Evolutionary conservation across 768 basidiomycete genomes (phyloP).

Genomic region (Cantharellus cinnabarinus): DNA sequence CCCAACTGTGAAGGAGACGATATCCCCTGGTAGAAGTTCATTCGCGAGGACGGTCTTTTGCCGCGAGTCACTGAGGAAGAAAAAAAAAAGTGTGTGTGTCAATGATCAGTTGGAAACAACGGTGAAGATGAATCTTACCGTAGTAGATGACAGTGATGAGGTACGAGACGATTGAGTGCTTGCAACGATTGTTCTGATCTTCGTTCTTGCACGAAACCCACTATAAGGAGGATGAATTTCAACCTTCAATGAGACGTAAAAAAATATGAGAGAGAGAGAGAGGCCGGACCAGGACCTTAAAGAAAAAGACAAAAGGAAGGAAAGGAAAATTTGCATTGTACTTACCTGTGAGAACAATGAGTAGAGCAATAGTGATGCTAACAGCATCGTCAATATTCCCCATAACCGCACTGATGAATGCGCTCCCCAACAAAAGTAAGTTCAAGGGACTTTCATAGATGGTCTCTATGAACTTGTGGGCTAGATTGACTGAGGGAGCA

Average conservation of each 20-base stretch:
- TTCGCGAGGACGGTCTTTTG: slow-evolving; percentile 75
- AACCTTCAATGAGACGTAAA: background rate
- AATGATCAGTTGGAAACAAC: slow-evolving; percentile 7
- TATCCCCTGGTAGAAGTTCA: slow-evolving; percentile 88
- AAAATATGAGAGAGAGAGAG: background rate
- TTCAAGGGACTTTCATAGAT: slow-evolving; percentile 93
- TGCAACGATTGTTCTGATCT: slow-evolving; percentile 88
- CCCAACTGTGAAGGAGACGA: slow-evolving; percentile 74
- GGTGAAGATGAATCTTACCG: slow-evolving; percentile 21
- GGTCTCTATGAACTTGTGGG: slow-evolving; percentile 81
- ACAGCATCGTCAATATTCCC: slow-evolving; percentile 92
- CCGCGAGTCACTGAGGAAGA: slow-evolving; percentile 28
- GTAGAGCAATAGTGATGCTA: slow-evolving; percentile 78
- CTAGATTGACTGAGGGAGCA: slow-evolving; percentile 51
- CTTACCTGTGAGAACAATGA: slow-evolving; percentile 83
- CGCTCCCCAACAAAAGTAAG: slow-evolving; percentile 75
- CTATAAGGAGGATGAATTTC: slow-evolving; percentile 16
- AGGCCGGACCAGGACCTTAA: background rate
- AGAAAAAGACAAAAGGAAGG: background rate
- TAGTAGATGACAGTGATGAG: slow-evolving; percentile 84
- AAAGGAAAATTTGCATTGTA: background rate
- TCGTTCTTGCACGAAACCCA: slow-evolving; percentile 90
- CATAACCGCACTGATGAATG: slow-evolving; percentile 72
- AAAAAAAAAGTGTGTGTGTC: background rate
- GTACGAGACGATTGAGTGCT: slow-evolving; percentile 89